Conservation (phyloP, 139 green algal genomes). For the Ostreobium quekettii region DNA sequence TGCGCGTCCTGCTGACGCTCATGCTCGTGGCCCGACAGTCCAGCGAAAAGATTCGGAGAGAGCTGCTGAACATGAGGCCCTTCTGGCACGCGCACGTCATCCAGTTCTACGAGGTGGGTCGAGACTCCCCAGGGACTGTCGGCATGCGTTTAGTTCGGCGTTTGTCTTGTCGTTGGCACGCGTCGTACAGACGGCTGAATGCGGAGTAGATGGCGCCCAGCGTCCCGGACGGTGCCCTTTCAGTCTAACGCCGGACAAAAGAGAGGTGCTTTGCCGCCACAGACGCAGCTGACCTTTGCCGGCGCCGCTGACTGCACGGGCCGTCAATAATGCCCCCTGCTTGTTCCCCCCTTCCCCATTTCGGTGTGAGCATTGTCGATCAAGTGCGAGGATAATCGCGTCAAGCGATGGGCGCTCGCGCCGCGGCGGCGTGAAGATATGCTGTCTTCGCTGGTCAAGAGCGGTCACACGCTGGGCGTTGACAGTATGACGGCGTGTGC, state of each 20-base stretch:
- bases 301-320: neutral
- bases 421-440: too few species aligned
- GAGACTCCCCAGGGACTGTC: too few species aligned
- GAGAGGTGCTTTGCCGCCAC: neutral
- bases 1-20: neutral
- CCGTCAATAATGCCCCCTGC: neutral
- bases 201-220: neutral
- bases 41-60: constrained; percentile 29
- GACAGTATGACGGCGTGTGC: too few species aligned
- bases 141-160: too few species aligned
- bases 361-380: too few species aligned
- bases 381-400: too few species aligned
- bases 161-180: neutral
- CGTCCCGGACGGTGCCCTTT: too few species aligned
- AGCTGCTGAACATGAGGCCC: constrained; percentile 88
- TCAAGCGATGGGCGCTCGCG: too few species aligned
- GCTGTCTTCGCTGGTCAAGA: too few species aligned
- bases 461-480: too few species aligned
- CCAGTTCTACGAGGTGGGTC: constrained; percentile 39
- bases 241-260: too few species aligned
- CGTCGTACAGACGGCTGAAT: neutral
- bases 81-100: constrained; percentile 91
- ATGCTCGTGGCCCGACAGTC: neutral
- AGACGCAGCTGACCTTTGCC: neutral
- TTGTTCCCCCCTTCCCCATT: neutral